Evolutionary conservation across 2,329 filamentous ascomycete genomes (phyloP).

Genomic region (Clathrospora elynae): DNA sequence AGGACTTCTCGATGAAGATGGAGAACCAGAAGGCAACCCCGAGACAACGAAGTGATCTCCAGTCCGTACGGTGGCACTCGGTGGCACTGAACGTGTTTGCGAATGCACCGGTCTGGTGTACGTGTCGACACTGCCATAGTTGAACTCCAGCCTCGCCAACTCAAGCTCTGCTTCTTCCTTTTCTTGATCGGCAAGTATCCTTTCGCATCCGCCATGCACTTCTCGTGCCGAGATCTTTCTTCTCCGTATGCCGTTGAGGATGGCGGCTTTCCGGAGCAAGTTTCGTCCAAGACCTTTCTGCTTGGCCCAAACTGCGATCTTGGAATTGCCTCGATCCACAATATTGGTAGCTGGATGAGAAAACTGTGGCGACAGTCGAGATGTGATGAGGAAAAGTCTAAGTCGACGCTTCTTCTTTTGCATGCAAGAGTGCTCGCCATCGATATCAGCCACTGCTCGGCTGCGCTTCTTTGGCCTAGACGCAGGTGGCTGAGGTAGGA

Average conservation of each 20-base stretch:
- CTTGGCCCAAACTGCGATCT: slow-evolving; percentile 54
- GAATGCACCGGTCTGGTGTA: slow-evolving; percentile 35
- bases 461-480: slow-evolving; percentile 55
- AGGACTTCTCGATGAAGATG: slow-evolving; percentile 24
- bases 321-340: slow-evolving; percentile 63
- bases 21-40: slow-evolving; percentile 22
- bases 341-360: slow-evolving; percentile 73
- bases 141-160: slow-evolving; percentile 38
- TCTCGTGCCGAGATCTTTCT: slow-evolving; percentile 37
- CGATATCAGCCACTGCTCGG: slow-evolving; percentile 63
- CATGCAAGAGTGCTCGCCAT: slow-evolving; percentile 58
- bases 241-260: slow-evolving; percentile 65
- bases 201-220: slow-evolving; percentile 22
- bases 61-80: slow-evolving; percentile 17
- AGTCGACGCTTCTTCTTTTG: slow-evolving; percentile 69
- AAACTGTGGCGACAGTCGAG: slow-evolving; percentile 70
- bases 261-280: slow-evolving; percentile 67
- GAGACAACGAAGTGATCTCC: slow-evolving; percentile 23
- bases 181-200: slow-evolving; percentile 36
- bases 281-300: slow-evolving; percentile 56
- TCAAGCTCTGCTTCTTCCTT: slow-evolving; percentile 40
- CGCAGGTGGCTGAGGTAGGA: slow-evolving; percentile 34
- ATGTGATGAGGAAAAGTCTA: slow-evolving; percentile 67
- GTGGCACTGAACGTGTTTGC: slow-evolving; percentile 19
- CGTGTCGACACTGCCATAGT: slow-evolving; percentile 41